phyloP scores from a whole-genome alignment of 768 basidiomycete genomes.

The Kwoniella shandongensis region DNA sequence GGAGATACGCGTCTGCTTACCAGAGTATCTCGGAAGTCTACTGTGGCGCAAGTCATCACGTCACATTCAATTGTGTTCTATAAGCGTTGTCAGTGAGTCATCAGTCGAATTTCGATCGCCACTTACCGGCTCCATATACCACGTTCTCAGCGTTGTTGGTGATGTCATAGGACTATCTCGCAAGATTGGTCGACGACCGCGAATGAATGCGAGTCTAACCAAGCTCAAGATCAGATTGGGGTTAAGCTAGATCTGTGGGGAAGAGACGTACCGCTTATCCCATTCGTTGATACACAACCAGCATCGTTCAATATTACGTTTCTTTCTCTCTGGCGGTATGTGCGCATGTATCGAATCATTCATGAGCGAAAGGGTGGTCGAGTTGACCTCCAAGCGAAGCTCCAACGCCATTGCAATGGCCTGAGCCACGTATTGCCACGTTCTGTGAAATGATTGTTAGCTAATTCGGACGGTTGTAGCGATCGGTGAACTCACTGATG shows the following conservation, averaged over 20 bases:
- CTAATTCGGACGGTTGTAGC: neutral
- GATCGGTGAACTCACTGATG: constrained; percentile 10
- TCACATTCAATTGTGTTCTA: constrained; percentile 9
- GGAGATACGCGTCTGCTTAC: neutral
- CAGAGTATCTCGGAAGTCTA: constrained; percentile 5
- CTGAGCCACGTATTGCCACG: constrained; percentile 17
- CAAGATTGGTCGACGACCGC: constrained; percentile 6
- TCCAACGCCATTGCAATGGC: constrained; percentile 13
- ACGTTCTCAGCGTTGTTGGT: neutral
- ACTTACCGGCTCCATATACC: constrained; percentile 12
- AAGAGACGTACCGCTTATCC: constrained; percentile 10
- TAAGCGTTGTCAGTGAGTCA: neutral
- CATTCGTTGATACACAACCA: constrained; percentile 14
- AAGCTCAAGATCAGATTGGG: neutral
- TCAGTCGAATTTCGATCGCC: neutral
- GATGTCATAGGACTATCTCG: constrained; percentile 9
- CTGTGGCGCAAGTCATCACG: constrained; percentile 13
- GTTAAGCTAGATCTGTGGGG: neutral
- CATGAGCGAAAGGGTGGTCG: constrained; percentile 4
- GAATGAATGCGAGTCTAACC: constrained; percentile 14
- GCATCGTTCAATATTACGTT: constrained; percentile 11
- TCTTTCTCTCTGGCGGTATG: neutral
- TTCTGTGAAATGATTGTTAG: constrained; percentile 3
- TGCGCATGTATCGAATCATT: constrained; percentile 8
- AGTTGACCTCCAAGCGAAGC: constrained; percentile 11